Conservation (phyloP, 495 filamentous ascomycete species). For the Aspergillus conjunctus region DNA sequence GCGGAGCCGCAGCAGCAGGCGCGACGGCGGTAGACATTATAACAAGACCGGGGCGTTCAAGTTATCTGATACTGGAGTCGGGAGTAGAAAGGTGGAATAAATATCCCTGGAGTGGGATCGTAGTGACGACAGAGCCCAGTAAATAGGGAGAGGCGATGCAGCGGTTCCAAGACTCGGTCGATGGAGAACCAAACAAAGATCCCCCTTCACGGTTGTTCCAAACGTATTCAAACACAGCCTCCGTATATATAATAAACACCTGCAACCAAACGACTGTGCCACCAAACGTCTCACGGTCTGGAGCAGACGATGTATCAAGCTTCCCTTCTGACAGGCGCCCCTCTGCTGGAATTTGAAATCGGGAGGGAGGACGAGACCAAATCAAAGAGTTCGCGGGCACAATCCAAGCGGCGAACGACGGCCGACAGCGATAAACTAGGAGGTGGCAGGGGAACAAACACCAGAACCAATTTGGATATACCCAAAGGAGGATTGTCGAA, state of each 20-base stretch:
- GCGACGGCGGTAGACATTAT: constrained; percentile 58
- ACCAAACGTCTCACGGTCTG: constrained; percentile 15
- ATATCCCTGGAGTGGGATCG: background rate
- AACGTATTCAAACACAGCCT: constrained; percentile 13
- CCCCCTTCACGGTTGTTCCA: constrained; percentile 6
- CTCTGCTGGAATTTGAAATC: background rate
- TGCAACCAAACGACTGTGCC: constrained; percentile 15
- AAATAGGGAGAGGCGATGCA: constrained; percentile 9
- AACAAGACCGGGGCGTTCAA: constrained; percentile 12
- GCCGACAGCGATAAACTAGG: constrained; percentile 1
- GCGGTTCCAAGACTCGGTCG: constrained; percentile 4
- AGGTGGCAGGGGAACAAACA: constrained; percentile 11
- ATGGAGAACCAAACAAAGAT: constrained; percentile 12
- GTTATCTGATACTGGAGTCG: background rate
- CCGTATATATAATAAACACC: constrained; percentile 18
- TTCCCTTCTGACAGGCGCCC: constrained; percentile 14
- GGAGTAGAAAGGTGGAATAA: constrained; percentile 6
- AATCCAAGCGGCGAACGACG: constrained; percentile 2
- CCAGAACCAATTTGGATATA: constrained; percentile 13
- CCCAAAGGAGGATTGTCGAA: constrained; percentile 10
- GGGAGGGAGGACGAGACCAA: constrained; percentile 14
- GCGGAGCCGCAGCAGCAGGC: constrained; percentile 46
- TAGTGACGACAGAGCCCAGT: background rate
- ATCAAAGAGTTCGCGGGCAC: constrained; percentile 19
- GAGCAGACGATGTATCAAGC: constrained; percentile 17